phyloP scores from a whole-genome alignment of 805 yeast species.

The Geotrichum ghanense region DNA sequence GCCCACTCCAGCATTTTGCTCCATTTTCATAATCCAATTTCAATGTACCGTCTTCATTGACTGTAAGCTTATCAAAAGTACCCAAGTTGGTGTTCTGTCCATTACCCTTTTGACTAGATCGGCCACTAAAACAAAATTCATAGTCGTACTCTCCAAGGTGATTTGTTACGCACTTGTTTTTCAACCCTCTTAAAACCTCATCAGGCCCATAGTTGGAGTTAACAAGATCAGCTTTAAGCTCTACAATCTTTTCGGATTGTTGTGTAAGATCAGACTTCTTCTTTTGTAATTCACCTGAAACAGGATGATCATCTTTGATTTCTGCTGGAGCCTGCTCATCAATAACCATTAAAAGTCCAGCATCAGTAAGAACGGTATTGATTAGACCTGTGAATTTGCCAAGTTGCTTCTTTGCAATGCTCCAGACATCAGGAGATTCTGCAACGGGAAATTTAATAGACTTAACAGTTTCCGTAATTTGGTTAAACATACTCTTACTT shows the following conservation, averaged over 20 bases:
- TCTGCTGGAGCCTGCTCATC: constrained; percentile 7
- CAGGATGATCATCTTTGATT: constrained; percentile 11
- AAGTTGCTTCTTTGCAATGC: not conserved
- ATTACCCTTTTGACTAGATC: constrained; percentile 44
- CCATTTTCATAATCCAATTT: constrained; percentile 44
- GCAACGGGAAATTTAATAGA: constrained; percentile 5
- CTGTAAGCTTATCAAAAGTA: constrained; percentile 17
- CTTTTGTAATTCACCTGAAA: constrained; percentile 9
- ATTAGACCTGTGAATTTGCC: not conserved
- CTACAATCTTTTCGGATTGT: constrained; percentile 8
- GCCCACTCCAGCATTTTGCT: constrained; percentile 91
- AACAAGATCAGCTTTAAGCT: constrained; percentile 13
- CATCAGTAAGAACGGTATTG: constrained; percentile 5
- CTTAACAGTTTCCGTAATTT: not conserved
- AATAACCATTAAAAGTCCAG: constrained; percentile 10
- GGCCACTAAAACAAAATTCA: constrained; percentile 45
- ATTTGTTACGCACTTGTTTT: constrained; percentile 35
- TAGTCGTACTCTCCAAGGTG: constrained; percentile 64
- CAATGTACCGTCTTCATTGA: constrained; percentile 23
- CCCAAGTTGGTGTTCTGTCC: constrained; percentile 46
- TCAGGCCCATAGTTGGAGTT: constrained; percentile 39
- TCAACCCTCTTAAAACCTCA: constrained; percentile 51
- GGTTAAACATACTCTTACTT: not conserved
- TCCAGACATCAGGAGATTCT: not conserved
- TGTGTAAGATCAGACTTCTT: constrained; percentile 12